Evolutionary conservation across 805 yeast species (phyloP), one percentile per base, ranked within the genome.

Genomic region (Candida morakotiae): DNA sequence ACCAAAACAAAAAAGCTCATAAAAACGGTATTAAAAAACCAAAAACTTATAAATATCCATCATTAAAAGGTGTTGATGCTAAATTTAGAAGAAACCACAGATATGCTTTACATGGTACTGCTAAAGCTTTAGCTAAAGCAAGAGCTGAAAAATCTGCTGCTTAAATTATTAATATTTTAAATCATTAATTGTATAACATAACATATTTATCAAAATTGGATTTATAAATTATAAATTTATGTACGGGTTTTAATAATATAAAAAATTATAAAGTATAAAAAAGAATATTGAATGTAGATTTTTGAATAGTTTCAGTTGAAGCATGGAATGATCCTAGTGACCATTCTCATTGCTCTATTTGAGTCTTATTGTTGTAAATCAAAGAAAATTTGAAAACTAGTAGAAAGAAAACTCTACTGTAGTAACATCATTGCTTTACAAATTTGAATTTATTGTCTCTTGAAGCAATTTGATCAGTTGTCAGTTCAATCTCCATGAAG

Each of bases 11-110:
- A 72, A 93, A 93, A 94, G 98, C 98, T 67, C 98, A 93, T 97
- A 89, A 83, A 71, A 93, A 93, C 85, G 98, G 98, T 79, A 91
- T 93, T 80, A 91, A 91, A 86, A 93, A 91, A 89, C 96, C 97
- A 62, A 86, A 80, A 83, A 83, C 96, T 67, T 75, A 81, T 95
- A 89, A 87, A 80, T 88, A 91, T 83, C 96, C 96, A 58, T 89
- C 98, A 55, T 80, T 87, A 75, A 91, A 87, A 78, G 95, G 95
- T 81, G 97, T 91, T 71, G 98, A 93, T 75, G 82, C 98, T 69
- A 93, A 93, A 84, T 93, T 93, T 95, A 82, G 81, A 69, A 85
- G 98, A 79, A 93, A 93, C 95, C 98, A 91, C 93, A 89, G 86
- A 77, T 86, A 81, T 75, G 98, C 97, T 76, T 81, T 87, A 67